phyloP scores from a whole-genome alignment of 2,329 filamentous ascomycete genomes.

The Lecanicillium sp. region DNA sequence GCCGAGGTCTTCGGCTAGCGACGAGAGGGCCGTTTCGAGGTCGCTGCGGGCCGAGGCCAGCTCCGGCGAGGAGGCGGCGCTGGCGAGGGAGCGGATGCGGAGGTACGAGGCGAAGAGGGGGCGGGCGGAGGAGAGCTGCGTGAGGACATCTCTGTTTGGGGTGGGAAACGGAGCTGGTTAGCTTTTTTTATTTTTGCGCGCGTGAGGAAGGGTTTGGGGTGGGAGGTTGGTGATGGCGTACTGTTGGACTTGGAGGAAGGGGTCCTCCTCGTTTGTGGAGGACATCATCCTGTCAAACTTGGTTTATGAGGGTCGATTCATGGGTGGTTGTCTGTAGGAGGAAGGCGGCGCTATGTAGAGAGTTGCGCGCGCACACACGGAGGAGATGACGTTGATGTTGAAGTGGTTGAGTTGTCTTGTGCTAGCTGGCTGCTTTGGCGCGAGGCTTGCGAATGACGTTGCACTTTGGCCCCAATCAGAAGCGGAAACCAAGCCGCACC shows the following conservation, averaged over 20 bases:
- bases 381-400: too few relatives aligned
- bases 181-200: background rate
- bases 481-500: background rate
- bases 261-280: constrained; percentile 59
- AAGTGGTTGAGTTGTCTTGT: constrained; percentile 4
- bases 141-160: constrained; percentile 69
- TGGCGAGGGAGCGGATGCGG: constrained; percentile 82
- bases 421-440: too few relatives aligned
- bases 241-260: constrained; percentile 67
- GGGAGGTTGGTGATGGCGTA: constrained; percentile 26
- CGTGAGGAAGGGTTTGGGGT: background rate
- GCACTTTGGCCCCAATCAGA: constrained; percentile 10
- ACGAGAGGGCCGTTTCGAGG: constrained; percentile 55
- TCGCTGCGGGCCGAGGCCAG: constrained; percentile 70
- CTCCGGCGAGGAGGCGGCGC: constrained; percentile 67
- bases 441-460: constrained; percentile 22
- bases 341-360: constrained; percentile 1
- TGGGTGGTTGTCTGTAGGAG: constrained; percentile 9
- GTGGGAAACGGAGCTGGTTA: constrained; percentile 3
- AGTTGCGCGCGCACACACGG: background rate
- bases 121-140: constrained; percentile 71
- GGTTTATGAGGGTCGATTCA: constrained; percentile 12
- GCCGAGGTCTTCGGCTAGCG: constrained; percentile 73
- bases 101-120: constrained; percentile 91
- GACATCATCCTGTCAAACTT: constrained; percentile 50